Evolutionary conservation across 768 basidiomycete species (phyloP).

Genomic region (Lentinula lateritia): DNA sequence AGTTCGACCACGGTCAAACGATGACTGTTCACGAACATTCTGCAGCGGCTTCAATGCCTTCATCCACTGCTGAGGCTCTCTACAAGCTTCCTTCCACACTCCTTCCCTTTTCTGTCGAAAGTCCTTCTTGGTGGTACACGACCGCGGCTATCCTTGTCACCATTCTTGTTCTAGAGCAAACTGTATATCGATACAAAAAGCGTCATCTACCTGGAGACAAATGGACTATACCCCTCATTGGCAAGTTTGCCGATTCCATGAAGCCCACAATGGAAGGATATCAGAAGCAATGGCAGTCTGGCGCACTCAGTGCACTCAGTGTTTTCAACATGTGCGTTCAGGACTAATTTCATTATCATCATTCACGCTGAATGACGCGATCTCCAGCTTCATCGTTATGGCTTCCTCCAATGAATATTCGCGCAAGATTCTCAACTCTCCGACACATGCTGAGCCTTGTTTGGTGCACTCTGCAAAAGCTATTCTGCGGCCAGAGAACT

Average conservation of each 20-base stretch:
- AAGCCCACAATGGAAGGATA: constrained; percentile 90
- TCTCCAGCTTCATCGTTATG: constrained; percentile 92
- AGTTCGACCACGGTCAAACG: constrained; percentile 14
- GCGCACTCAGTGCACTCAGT: constrained; percentile 81
- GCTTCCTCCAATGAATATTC: constrained; percentile 90
- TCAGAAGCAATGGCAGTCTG: constrained; percentile 88
- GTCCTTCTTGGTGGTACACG: constrained; percentile 58
- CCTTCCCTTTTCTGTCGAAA: constrained; percentile 27
- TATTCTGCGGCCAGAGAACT: constrained; percentile 81
- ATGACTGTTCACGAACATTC: constrained; percentile 33
- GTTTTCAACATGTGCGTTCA: constrained; percentile 92
- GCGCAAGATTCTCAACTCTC: constrained; percentile 95
- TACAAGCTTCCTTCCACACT: constrained; percentile 41
- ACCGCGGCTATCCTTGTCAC: constrained; percentile 62
- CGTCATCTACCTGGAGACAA: constrained; percentile 75
- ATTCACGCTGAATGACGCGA: neutral
- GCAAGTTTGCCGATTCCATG: constrained; percentile 91
- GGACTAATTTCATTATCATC: neutral
- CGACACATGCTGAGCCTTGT: constrained; percentile 87
- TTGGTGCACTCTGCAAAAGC: constrained; percentile 89
- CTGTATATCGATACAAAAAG: constrained; percentile 87
- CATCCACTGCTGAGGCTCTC: constrained; percentile 35
- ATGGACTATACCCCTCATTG: constrained; percentile 98
- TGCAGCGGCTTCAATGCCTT: constrained; percentile 34
- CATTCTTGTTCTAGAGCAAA: constrained; percentile 83